These are phyloP conservation scores for Trametes villosa DNA, from an alignment of 768 basidiomycete genomes.

Conservation along the genomic window DNA sequence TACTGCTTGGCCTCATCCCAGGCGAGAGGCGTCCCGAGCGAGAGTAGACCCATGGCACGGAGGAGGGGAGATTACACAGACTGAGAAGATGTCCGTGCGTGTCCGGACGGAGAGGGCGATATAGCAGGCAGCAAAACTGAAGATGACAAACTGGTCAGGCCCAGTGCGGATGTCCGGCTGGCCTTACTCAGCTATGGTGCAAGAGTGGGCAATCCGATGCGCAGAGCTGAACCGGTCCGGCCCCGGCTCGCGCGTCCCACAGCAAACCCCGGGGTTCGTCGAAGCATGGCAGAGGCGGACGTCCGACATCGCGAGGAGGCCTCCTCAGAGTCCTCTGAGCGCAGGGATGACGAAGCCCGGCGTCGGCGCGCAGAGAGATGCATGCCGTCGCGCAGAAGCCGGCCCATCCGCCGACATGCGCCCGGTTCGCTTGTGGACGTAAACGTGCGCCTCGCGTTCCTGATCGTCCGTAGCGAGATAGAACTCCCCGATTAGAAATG, in stretches of 20 bases:
- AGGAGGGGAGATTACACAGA: constrained; percentile 1
- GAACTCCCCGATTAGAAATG: background rate
- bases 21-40: constrained; percentile 87
- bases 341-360: background rate
- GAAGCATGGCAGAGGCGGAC: background rate
- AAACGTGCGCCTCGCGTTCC: constrained; percentile 17
- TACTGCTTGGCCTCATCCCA: constrained; percentile 91
- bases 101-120: constrained; percentile 7
- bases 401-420: constrained; percentile 4
- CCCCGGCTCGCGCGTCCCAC: background rate
- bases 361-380: background rate
- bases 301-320: background rate
- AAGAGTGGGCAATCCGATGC: constrained; percentile 15
- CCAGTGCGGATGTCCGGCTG: background rate
- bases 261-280: background rate
- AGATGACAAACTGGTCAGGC: constrained; percentile 16
- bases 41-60: constrained; percentile 82
- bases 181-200: constrained; percentile 27
- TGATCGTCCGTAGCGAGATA: constrained; percentile 6
- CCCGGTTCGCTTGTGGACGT: constrained; percentile 11
- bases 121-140: constrained; percentile 16
- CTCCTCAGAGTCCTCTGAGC: background rate
- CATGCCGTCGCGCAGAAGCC: constrained; percentile 2
- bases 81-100: constrained; percentile 2
- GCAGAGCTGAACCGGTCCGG: constrained; percentile 20